phyloP scores from a whole-genome alignment of 495 filamentous ascomycete species.

The Penicillium taxi region DNA sequence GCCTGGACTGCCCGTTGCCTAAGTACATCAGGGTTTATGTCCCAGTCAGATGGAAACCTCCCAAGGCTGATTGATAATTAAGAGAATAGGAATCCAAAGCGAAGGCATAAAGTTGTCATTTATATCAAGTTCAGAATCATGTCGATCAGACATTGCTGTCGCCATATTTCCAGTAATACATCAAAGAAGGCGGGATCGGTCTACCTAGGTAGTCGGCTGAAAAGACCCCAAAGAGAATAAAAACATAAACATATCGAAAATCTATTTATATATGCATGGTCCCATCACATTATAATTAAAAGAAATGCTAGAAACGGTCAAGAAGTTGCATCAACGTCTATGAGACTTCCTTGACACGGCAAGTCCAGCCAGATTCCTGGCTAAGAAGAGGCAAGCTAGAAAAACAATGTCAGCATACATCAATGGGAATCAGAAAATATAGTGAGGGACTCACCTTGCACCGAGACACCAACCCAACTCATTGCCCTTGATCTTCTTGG shows the following conservation, averaged over 20 bases:
- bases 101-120: conserved; percentile 5
- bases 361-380: conserved; percentile 68
- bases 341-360: conserved; percentile 57
- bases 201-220: too few relatives aligned
- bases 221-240: conserved; percentile 1
- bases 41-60: too few relatives aligned
- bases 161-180: conserved; percentile 4
- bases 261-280: conserved; percentile 30
- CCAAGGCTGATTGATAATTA: too few relatives aligned
- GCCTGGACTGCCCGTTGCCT: too few relatives aligned
- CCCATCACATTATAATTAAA: conserved; percentile 20
- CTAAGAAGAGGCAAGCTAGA: conserved; percentile 63
- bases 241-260: conserved; percentile 14
- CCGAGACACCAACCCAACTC: conserved; percentile 97
- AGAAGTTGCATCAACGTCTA: conserved; percentile 22
- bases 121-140: too few relatives aligned
- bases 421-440: not conserved
- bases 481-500: conserved; percentile 96
- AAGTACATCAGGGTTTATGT: too few relatives aligned
- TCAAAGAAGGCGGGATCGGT: conserved; percentile 6
- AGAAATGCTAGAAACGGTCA: conserved; percentile 22
- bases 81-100: not conserved
- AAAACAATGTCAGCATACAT: conserved; percentile 24
- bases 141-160: conserved; percentile 6
- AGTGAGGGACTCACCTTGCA: conserved; percentile 58